phyloP scores from a whole-genome alignment of 129 eudicot species.

The Oenanthe sinensis region DNA sequence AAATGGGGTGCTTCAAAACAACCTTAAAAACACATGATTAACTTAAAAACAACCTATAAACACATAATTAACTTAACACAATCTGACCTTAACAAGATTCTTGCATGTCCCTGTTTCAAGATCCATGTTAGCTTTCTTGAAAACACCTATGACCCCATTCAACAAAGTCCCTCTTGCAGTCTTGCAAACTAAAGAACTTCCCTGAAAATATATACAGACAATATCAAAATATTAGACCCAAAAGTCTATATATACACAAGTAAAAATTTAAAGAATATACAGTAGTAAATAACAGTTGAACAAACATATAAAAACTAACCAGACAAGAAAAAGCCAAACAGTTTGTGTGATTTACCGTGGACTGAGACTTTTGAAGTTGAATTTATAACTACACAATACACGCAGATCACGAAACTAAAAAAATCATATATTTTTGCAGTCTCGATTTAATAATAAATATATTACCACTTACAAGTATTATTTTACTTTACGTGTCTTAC shows the following conservation, averaged over 20 bases:
- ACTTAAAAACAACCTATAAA: not conserved
- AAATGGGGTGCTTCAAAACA: slow-evolving; percentile 3
- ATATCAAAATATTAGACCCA: not conserved
- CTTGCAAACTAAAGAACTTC: slow-evolving; percentile 30
- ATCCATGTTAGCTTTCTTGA: slow-evolving; percentile 57
- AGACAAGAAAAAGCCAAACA: not conserved
- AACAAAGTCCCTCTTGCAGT: slow-evolving; percentile 25
- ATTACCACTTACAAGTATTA: no score
- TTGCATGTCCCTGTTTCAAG: slow-evolving; percentile 55
- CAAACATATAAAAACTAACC: not conserved
- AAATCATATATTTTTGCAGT: no score
- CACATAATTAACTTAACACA: slow-evolving; percentile 7
- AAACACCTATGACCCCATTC: slow-evolving; percentile 27
- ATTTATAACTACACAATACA: not conserved
- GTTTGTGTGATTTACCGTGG: not conserved
- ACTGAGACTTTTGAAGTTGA: not conserved
- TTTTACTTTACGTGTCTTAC: no score
- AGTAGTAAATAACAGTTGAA: not conserved
- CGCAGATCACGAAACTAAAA: not conserved
- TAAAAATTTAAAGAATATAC: not conserved
- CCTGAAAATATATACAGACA: slow-evolving; percentile 9
- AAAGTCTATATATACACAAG: not conserved
- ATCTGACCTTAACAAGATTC: slow-evolving; percentile 39
- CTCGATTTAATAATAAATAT: no score
- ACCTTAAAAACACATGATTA: not conserved